Evolutionary conservation across 2,329 filamentous ascomycete genomes (phyloP), one percentile per base, ranked within the genome.

Genomic region (Drechslera avenae): DNA sequence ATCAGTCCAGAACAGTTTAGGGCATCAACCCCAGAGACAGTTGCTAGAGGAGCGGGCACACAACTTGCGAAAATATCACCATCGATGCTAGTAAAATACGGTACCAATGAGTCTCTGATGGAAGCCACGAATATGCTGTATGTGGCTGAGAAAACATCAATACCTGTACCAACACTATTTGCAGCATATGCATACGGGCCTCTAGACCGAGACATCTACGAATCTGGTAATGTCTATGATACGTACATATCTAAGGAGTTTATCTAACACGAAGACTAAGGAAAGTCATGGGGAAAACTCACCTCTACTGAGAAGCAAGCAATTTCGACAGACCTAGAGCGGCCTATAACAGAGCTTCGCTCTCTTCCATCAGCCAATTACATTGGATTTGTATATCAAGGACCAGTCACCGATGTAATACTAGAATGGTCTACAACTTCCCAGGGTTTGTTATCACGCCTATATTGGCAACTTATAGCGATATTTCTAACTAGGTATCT

Each of bases 321-420:
- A 35, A 58, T 62, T 26, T 50, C 48, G 14, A 26, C 41, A 47
- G 54, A 60, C 17, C 39, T 62, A n/a, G 52, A 58, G 9, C 52
- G 52, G 31, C 16, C 60, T 33, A 55, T 60, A 26, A 54, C 46
- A 34, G 54, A 63, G 32, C 52, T 59, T 48, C 57, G 56, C 32
- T 52, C 50, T 51, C 35, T 62, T 45, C 56, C 52, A 18, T 10
- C 53, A 14, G 36, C 51, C 5, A 34, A 35, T n/a, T 60, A 61
- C 34, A 60, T 61, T 6, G 58, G 60, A 47, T 59, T 56, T 14
- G 56, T 57, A 21, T 28, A 61, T 40, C 33, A 32, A 12, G 60
- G 60, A 35, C 56, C 58, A 26, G 56, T 61, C 16, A 61, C 50
- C 49, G 58, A 60, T 61, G 13, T 53, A n/a, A 61, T 63, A n/a